Conservation (phyloP, 116 monocot genomes). For the Phalaenopsis hybrid region DNA sequence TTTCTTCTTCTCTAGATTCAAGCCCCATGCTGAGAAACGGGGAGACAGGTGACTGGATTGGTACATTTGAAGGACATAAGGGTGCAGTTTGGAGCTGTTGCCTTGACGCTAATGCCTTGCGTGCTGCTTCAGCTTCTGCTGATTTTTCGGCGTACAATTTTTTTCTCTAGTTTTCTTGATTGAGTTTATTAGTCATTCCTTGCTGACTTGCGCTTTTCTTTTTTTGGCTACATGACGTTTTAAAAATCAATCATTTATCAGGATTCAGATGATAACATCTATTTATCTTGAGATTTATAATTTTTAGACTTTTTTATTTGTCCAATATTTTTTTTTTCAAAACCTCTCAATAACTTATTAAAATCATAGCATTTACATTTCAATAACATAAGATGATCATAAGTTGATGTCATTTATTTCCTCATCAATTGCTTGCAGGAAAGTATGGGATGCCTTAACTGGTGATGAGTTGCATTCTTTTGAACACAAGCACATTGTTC, state of each 20-base stretch:
- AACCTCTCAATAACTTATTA: neutral
- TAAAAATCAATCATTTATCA: neutral
- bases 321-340: neutral
- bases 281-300: neutral
- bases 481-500: constrained; percentile 95
- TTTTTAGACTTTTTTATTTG: neutral
- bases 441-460: constrained; percentile 90
- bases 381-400: neutral
- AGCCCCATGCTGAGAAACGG: constrained; percentile 93
- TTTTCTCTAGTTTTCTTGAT: neutral
- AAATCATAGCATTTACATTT: neutral
- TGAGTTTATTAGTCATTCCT: neutral
- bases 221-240: neutral
- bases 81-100: constrained; percentile 99
- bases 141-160: constrained; percentile 80
- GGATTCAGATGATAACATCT: neutral
- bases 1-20: constrained; percentile 44
- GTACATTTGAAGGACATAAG: constrained; percentile 92
- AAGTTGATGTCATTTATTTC: constrained; percentile 12
- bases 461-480: constrained; percentile 88
- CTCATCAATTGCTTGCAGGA: constrained; percentile 36
- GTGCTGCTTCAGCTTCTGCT: constrained; percentile 86
- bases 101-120: constrained; percentile 75
- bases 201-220: neutral
- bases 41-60: constrained; percentile 94